Evolutionary conservation across 2,329 filamentous ascomycete genomes (phyloP).

Genomic region (Botryosphaeria dothidea): DNA sequence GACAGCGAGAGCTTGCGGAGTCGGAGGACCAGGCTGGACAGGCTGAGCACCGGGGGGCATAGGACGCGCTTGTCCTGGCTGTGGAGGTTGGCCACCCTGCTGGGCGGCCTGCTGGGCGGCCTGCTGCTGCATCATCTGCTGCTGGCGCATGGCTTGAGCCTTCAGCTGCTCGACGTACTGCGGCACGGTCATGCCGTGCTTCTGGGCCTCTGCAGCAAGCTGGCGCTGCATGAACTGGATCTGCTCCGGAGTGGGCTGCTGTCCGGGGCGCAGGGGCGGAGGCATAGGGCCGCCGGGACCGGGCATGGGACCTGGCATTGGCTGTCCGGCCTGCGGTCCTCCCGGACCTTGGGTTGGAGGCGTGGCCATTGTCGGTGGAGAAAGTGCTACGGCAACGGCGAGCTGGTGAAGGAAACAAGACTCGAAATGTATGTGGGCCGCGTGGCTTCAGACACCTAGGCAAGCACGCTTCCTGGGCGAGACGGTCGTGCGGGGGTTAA

Average conservation of each 20-base stretch:
- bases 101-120: slow-evolving; percentile 41
- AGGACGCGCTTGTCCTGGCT: slow-evolving; percentile 73
- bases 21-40: slow-evolving; percentile 76
- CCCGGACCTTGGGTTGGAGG: slow-evolving; percentile 7
- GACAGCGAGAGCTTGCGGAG: slow-evolving; percentile 83
- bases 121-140: slow-evolving; percentile 41
- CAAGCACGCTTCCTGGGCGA: background rate
- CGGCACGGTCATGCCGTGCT: slow-evolving; percentile 79
- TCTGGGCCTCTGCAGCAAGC: slow-evolving; percentile 78
- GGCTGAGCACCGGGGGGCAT: slow-evolving; percentile 83
- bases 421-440: background rate
- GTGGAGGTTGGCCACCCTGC: slow-evolving; percentile 46
- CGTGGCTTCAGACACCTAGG: background rate
- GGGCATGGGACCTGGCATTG: slow-evolving; percentile 9
- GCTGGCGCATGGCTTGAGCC: slow-evolving; percentile 56
- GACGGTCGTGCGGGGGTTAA: background rate
- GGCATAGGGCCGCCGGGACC: slow-evolving; percentile 16
- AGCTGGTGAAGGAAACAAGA: background rate
- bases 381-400: background rate
- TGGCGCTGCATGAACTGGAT: slow-evolving; percentile 81
- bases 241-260: slow-evolving; percentile 76
- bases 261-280: slow-evolving; percentile 35
- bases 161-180: slow-evolving; percentile 69
- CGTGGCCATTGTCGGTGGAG: slow-evolving; percentile 5
- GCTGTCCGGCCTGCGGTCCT: slow-evolving; percentile 9